A percentile compares a stretch with the other conserved stretches of the same genome.
Evolutionary conservation across 2,329 filamentous ascomycete species (phyloP).

Genomic region (Ophiostoma triangulosporum): DNA sequence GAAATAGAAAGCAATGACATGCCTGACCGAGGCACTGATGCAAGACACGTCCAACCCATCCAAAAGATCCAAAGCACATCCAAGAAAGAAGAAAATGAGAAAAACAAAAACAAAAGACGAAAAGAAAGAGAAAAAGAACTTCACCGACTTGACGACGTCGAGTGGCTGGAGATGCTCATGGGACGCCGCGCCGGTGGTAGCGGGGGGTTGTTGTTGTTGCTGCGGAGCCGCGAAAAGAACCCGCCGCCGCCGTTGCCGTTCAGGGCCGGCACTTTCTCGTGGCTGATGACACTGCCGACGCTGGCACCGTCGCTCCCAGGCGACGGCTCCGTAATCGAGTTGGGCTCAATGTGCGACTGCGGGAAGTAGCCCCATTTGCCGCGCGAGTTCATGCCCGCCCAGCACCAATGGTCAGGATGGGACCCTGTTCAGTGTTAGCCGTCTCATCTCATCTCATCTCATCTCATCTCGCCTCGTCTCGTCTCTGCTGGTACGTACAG

Average conservation of each 20-base stretch:
- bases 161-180: conserved; percentile 11
- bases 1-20: not conserved
- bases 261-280: conserved; percentile 1
- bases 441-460: not conserved
- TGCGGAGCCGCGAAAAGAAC: conserved; percentile 11
- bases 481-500: conserved; percentile 20
- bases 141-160: conserved; percentile 11
- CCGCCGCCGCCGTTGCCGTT: conserved; percentile 10
- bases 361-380: conserved; percentile 42
- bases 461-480: not conserved
- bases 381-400: conserved; percentile 38
- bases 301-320: conserved; percentile 16
- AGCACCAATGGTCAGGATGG: conserved; percentile 40
- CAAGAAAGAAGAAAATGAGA: not conserved
- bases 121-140: not conserved
- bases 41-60: not conserved
- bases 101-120: not conserved
- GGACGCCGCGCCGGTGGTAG: conserved; percentile 5
- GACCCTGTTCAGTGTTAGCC: conserved; percentile 11
- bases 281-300: not conserved
- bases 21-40: not conserved
- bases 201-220: conserved; percentile 2
- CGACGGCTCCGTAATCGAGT: conserved; percentile 27
- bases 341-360: conserved; percentile 32
- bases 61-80: not conserved